A percentile compares a stretch with the other conserved stretches of the same genome.
Evolutionary conservation across 495 filamentous ascomycete genomes (phyloP).

Genomic region (Aspergillus funiculosus): DNA sequence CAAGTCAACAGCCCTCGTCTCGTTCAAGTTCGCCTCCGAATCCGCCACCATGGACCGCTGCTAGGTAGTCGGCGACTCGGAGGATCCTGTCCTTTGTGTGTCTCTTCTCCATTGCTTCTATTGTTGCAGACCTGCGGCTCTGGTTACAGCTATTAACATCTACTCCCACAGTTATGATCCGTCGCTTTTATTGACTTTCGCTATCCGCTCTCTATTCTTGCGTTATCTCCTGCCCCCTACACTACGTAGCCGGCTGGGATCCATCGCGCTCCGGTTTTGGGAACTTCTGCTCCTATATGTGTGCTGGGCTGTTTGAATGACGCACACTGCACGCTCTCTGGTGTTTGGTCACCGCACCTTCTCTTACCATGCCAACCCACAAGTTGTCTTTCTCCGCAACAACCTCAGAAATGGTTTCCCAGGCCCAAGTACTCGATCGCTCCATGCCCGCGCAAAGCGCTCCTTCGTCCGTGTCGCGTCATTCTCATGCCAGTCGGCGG

Average conservation of each 20-base stretch:
- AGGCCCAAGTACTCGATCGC: constrained; percentile 58
- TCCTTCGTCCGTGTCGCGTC: constrained; percentile 57
- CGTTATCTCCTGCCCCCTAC: not conserved
- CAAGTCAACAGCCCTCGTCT: not conserved
- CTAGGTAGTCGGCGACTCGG: constrained; percentile 6
- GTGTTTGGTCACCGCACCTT: constrained; percentile 17
- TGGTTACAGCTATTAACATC: constrained; percentile 2
- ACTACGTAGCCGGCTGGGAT: not conserved
- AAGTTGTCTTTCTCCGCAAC: constrained; percentile 10
- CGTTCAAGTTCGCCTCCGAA: too few species aligned
- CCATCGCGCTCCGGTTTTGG: not conserved
- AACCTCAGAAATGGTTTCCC: constrained; percentile 58
- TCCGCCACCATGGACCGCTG: constrained; percentile 8
- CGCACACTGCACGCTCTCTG: constrained; percentile 12
- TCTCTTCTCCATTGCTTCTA: not conserved
- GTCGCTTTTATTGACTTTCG: constrained; percentile 7
- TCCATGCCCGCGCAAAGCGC: constrained; percentile 44
- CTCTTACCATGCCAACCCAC: constrained; percentile 20
- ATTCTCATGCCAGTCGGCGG: constrained; percentile 48
- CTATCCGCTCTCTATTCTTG: constrained; percentile 2
- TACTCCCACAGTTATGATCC: constrained; percentile 1
- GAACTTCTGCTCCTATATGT: not conserved
- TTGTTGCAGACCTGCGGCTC: not conserved
- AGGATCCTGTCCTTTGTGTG: constrained; percentile 7
- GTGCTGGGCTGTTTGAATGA: constrained; percentile 18